Conservation (phyloP, 2,329 filamentous ascomycete genomes). For the Colletotrichum sp. region DNA sequence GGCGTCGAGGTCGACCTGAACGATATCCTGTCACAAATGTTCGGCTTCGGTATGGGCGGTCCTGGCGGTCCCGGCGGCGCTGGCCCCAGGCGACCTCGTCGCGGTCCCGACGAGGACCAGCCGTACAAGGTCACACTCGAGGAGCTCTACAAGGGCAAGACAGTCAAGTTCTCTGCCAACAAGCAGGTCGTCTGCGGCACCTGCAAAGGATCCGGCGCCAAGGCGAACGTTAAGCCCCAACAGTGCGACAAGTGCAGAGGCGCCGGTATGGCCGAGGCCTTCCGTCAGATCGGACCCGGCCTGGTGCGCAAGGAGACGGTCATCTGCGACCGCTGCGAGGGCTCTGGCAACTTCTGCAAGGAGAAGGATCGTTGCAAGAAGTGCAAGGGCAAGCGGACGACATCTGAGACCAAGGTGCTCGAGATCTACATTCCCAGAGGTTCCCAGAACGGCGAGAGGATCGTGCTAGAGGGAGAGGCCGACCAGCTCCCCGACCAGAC, state of each 20-base stretch:
- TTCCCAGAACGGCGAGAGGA: slow-evolving; percentile 84
- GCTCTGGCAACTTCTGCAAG: slow-evolving; percentile 85
- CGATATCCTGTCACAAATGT: slow-evolving; percentile 94
- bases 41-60: slow-evolving; percentile 70
- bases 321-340: slow-evolving; percentile 82
- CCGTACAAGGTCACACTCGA: slow-evolving; percentile 91
- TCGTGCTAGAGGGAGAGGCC: slow-evolving; percentile 90
- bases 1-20: slow-evolving; percentile 83
- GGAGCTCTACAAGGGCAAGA: slow-evolving; percentile 98
- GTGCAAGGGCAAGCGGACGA: slow-evolving; percentile 91
- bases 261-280: slow-evolving; percentile 75
- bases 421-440: slow-evolving; percentile 96
- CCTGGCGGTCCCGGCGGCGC: slow-evolving; percentile 52
- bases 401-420: slow-evolving; percentile 88
- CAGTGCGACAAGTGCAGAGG: slow-evolving; percentile 87
- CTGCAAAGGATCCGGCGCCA: slow-evolving; percentile 90
- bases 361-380: slow-evolving; percentile 99
- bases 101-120: slow-evolving; percentile 85
- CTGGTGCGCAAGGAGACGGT: slow-evolving; percentile 83
- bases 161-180: slow-evolving; percentile 93
- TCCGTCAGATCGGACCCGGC: slow-evolving; percentile 85
- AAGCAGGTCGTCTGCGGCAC: slow-evolving; percentile 89
- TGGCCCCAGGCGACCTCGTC: slow-evolving; percentile 66
- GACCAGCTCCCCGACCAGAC: slow-evolving; percentile 90
- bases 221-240: slow-evolving; percentile 86